Conservation (phyloP, 805 yeast genomes). For the Wickerhamomyces bovis region DNA sequence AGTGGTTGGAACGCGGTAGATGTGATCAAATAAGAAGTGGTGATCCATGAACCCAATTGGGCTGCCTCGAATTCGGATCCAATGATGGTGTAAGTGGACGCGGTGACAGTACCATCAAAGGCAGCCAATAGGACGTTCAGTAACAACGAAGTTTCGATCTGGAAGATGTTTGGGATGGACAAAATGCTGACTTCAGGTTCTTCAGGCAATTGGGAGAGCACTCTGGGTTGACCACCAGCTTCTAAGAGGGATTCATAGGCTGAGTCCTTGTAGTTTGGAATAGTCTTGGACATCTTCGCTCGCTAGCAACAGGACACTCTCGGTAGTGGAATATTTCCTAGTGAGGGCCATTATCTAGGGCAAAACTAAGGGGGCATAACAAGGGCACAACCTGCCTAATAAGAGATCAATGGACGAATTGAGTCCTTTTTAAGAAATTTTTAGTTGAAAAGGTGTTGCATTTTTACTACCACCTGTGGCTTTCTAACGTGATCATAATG, state of each 20-base stretch:
- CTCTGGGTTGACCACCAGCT: background rate
- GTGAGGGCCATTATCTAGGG: background rate
- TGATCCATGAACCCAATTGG: constrained; percentile 34
- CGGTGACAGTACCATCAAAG: constrained; percentile 43
- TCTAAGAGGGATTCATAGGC: background rate
- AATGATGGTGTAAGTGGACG: constrained; percentile 41
- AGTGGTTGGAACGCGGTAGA: constrained; percentile 37
- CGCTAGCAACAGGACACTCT: constrained; percentile 11
- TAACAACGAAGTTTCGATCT: constrained; percentile 29
- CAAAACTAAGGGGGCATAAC: too few species aligned
- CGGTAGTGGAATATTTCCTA: constrained; percentile 9
- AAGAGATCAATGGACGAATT: too few species aligned
- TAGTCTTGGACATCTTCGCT: constrained; percentile 13
- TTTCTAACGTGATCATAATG: background rate
- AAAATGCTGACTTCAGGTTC: constrained; percentile 9
- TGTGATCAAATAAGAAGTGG: constrained; percentile 35
- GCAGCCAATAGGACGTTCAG: constrained; percentile 39
- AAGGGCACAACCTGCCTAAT: too few species aligned
- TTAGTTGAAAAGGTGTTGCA: background rate
- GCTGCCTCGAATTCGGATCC: constrained; percentile 36
- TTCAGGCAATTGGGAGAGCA: background rate
- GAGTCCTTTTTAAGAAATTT: background rate
- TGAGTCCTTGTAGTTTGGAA: background rate
- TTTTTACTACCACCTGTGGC: background rate
- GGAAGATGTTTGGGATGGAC: constrained; percentile 21